phyloP scores from a whole-genome alignment of 2,329 filamentous ascomycete genomes.

The Botrytis paeoniae region DNA sequence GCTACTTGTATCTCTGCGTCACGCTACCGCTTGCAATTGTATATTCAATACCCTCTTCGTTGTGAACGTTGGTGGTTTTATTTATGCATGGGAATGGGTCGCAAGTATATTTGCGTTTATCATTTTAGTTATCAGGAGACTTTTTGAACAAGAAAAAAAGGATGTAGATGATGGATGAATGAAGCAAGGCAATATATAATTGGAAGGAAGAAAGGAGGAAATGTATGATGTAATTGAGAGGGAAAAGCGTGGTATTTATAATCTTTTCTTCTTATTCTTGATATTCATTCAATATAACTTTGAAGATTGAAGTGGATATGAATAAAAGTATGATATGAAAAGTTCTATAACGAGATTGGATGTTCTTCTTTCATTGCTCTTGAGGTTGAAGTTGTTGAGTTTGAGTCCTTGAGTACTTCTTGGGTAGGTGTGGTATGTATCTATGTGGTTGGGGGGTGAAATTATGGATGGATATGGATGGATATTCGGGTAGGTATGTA shows the following conservation, averaged over 20 bases:
- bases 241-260: neutral
- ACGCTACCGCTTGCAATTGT: slow-evolving; percentile 5
- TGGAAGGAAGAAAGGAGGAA: neutral
- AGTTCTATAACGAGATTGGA: neutral
- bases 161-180: neutral
- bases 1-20: slow-evolving; percentile 5
- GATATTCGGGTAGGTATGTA: too few species aligned
- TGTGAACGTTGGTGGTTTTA: slow-evolving; percentile 14
- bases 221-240: neutral
- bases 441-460: too few species aligned
- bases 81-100: slow-evolving; percentile 10
- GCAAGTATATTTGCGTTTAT: neutral
- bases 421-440: too few species aligned
- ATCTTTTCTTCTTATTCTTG: neutral
- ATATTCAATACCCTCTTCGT: slow-evolving; percentile 9
- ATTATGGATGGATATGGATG: too few species aligned
- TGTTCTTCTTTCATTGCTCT: too few species aligned
- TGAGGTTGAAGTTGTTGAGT: too few species aligned
- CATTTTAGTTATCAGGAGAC: neutral
- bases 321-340: neutral
- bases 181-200: neutral
- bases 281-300: neutral
- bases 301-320: neutral
- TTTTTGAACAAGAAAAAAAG: neutral
- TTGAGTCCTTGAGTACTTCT: too few species aligned